Conservation (phyloP, 1,284 basidiomycete genomes). For the Singerocomus inundabilis region DNA sequence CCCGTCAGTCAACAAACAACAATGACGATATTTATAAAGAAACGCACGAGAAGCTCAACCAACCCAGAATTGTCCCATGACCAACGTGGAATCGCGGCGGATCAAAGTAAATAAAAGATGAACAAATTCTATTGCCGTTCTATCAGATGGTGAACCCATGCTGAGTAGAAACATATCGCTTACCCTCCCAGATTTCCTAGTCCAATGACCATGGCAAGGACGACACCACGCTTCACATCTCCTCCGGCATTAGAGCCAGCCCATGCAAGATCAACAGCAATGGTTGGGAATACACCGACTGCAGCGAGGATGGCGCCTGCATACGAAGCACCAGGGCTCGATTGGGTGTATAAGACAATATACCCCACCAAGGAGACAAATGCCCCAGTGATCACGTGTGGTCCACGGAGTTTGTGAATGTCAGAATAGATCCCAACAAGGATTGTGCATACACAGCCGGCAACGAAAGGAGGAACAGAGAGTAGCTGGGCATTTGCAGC, state of each 20-base stretch:
- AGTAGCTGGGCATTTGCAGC: slow-evolving; percentile 58
- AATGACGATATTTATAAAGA: not conserved
- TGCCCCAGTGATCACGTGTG: slow-evolving; percentile 41
- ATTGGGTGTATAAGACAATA: slow-evolving; percentile 42
- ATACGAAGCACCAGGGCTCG: slow-evolving; percentile 42
- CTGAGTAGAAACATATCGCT: not conserved
- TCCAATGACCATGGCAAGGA: slow-evolving; percentile 54
- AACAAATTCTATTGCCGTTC: slow-evolving; percentile 35
- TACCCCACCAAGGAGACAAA: slow-evolving; percentile 45
- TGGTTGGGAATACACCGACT: slow-evolving; percentile 53
- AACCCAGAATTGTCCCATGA: slow-evolving; percentile 51
- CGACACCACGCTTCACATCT: slow-evolving; percentile 50
- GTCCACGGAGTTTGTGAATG: slow-evolving; percentile 41
- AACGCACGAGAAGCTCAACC: slow-evolving; percentile 39
- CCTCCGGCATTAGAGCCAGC: slow-evolving; percentile 55
- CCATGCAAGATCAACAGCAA: slow-evolving; percentile 57
- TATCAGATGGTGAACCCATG: slow-evolving; percentile 7
- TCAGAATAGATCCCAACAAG: slow-evolving; percentile 44
- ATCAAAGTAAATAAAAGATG: slow-evolving; percentile 44
- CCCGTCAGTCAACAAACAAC: slow-evolving; percentile 1
- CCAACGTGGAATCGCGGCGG: slow-evolving; percentile 49
- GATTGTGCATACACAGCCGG: slow-evolving; percentile 43
- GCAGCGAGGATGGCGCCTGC: slow-evolving; percentile 52
- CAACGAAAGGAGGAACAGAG: slow-evolving; percentile 51
- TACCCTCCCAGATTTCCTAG: slow-evolving; percentile 53